Evolutionary conservation across 192 early-diverging fungal genomes (phyloP).

Genomic region (Funneliformis geosporum): DNA sequence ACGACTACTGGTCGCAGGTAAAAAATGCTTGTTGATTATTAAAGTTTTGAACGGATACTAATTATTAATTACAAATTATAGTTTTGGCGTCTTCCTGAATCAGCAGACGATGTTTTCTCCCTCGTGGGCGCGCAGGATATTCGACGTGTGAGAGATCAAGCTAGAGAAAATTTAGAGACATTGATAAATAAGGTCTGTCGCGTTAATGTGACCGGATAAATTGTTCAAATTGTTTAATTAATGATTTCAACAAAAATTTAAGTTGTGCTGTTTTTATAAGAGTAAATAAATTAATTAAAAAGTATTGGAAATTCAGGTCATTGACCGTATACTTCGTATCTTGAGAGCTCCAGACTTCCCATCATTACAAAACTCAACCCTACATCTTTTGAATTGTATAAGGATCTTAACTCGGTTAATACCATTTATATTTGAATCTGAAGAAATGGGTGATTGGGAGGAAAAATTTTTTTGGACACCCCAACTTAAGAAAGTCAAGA

Average conservation of each 20-base stretch:
- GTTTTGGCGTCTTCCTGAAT: conserved; percentile 78
- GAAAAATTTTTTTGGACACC: conserved; percentile 65
- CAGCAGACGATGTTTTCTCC: conserved; percentile 83
- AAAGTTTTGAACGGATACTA: not conserved
- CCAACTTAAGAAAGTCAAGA: conserved; percentile 2
- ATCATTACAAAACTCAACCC: conserved; percentile 52
- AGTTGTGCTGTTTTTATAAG: not conserved
- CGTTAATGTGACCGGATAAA: not conserved
- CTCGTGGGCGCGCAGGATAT: conserved; percentile 84
- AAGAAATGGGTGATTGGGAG: conserved; percentile 55
- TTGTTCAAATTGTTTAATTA: no score
- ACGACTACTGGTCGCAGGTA: conserved; percentile 55
- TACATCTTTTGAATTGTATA: conserved; percentile 77
- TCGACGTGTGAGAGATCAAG: conserved; percentile 70
- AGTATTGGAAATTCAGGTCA: not conserved
- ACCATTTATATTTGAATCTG: conserved; percentile 80
- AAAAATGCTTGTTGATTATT: not conserved
- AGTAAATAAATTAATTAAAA: not conserved
- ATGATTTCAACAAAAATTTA: not conserved
- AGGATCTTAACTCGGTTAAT: conserved; percentile 82
- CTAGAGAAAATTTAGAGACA: conserved; percentile 76
- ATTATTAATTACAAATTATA: conserved; percentile 35
- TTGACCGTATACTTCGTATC: conserved; percentile 55
- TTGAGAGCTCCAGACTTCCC: conserved; percentile 54
- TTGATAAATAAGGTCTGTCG: conserved; percentile 68